A percentile compares a stretch with the other conserved stretches of the same genome.
phyloP scores from a whole-genome alignment of 768 basidiomycete species.

The Rhodotorula toruloides region DNA sequence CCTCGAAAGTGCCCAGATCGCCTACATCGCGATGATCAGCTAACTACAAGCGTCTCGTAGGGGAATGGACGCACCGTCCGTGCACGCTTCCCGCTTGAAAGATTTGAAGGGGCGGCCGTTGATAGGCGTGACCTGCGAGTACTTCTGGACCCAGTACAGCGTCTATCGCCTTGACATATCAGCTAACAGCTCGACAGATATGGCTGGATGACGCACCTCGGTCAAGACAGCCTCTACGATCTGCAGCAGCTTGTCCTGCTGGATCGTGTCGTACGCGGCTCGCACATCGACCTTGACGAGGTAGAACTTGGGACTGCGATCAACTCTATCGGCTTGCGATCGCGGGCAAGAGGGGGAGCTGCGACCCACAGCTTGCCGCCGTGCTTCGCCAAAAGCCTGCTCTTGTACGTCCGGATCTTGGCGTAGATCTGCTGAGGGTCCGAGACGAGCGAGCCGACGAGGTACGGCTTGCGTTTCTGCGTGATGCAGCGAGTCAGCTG shows the following conservation, averaged over 20 bases:
- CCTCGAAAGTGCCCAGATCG: constrained; percentile 68
- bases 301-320: constrained; percentile 71
- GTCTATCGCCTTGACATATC: constrained; percentile 52
- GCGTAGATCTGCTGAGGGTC: constrained; percentile 74
- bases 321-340: neutral
- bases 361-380: constrained; percentile 25
- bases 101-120: constrained; percentile 46
- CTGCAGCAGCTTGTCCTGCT: constrained; percentile 73
- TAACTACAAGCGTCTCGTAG: neutral
- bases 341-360: neutral
- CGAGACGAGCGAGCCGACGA: constrained; percentile 76
- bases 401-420: constrained; percentile 67
- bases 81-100: constrained; percentile 51
- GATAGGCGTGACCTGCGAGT: constrained; percentile 60
- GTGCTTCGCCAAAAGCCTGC: constrained; percentile 33
- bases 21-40: constrained; percentile 50
- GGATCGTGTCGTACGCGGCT: constrained; percentile 93
- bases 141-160: constrained; percentile 63
- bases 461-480: constrained; percentile 60
- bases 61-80: constrained; percentile 55
- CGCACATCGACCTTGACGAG: constrained; percentile 96
- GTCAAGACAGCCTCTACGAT: constrained; percentile 70
- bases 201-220: constrained; percentile 62
- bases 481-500: neutral
- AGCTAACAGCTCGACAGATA: neutral